Percentiles rank a stretch among this genome's conserved stretches.
Conservation (phyloP, 768 basidiomycete species). For the Kwoniella heveanensis region DNA sequence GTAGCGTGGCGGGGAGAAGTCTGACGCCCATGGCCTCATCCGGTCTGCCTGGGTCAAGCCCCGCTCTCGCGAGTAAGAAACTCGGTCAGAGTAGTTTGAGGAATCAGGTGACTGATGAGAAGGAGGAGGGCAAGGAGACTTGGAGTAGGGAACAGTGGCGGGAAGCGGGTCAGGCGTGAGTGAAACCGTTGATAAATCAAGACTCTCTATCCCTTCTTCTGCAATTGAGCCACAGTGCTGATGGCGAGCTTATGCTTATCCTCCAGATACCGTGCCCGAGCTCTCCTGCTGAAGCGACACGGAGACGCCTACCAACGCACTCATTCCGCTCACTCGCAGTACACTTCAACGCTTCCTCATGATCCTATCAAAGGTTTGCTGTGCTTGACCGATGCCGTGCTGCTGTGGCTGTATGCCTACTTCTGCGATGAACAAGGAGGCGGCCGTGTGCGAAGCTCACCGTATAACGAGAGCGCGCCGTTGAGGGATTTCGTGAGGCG, state of each 20-base stretch:
- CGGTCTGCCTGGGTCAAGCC: not conserved
- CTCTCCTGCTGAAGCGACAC: conserved; percentile 41
- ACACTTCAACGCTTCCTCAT: conserved; percentile 17
- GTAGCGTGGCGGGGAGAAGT: conserved; percentile 1
- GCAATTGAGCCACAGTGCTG: no score
- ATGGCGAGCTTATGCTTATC: not conserved
- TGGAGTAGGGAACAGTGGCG: conserved; percentile 42
- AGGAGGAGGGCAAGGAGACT: conserved; percentile 18
- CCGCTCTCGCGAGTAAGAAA: conserved; percentile 1
- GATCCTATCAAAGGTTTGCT: conserved; percentile 41
- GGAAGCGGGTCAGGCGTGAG: conserved; percentile 23
- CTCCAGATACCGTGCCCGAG: conserved; percentile 34
- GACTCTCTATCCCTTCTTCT: not conserved
- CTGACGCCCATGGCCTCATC: not conserved
- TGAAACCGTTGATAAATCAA: not conserved
- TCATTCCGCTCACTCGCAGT: conserved; percentile 25
- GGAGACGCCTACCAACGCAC: conserved; percentile 42
- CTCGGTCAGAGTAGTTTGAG: conserved; percentile 20
- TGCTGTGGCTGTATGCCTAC: conserved; percentile 46
- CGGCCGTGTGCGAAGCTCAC: conserved; percentile 26
- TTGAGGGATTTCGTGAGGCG: conserved; percentile 35
- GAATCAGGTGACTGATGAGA: conserved; percentile 20
- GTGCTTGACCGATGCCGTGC: conserved; percentile 42
- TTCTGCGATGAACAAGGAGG: conserved; percentile 43
- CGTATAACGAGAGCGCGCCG: conserved; percentile 28